Base-by-base conservation (phyloP, 768 basidiomycete genomes). In the Piloderma croceum region DNA sequence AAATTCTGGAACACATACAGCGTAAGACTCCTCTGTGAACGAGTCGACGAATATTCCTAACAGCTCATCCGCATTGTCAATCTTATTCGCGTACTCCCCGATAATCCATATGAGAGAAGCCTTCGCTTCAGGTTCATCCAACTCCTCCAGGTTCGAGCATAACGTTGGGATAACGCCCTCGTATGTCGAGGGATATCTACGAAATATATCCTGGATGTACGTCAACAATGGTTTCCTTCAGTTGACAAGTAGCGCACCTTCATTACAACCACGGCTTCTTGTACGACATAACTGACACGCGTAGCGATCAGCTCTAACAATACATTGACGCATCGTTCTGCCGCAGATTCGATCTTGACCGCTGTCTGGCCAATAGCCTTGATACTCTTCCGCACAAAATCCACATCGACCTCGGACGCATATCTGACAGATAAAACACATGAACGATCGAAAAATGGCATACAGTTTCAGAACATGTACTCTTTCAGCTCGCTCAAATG, bases 41-140 rank as follows among this genome's bases (percentile, higher is more conserved):
- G 83, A 73, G 41, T 94, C 90, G 17, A 99, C 85, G 58, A 96
- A 97, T 36, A 85, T 83, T 11, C 79, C 75, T 49, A 98, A 69
- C 18, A 99, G 71, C 52, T 97, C 93, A 57, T 89, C 90, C 3
- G 94, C 92, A 48, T 99, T 99, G 51, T 93, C 90, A 48, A 98
- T 97, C 67, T 91, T 94, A 61, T 86, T 85, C 3, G 94, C 92
- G 53, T 99, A 97, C 66, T 97, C 92, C 42, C 94, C 94, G 50
- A 98, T 92, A 53, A 99, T 98, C 94, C 96, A 99, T 58, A 99
- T 97, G 36, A 99, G 70, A 3, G 93, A 93, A 1, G 93, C 90
- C 57, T 97, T 97, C 2, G 96, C 94, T 58, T 99, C 94, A 7
- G 94, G 96, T 57, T 99, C 96, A 54, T 98, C 94, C 23, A 99